Evolutionary conservation across 306 rosid genomes (phyloP), one percentile per base, ranked within the genome.

Genomic region (Benincasa hispida): DNA sequence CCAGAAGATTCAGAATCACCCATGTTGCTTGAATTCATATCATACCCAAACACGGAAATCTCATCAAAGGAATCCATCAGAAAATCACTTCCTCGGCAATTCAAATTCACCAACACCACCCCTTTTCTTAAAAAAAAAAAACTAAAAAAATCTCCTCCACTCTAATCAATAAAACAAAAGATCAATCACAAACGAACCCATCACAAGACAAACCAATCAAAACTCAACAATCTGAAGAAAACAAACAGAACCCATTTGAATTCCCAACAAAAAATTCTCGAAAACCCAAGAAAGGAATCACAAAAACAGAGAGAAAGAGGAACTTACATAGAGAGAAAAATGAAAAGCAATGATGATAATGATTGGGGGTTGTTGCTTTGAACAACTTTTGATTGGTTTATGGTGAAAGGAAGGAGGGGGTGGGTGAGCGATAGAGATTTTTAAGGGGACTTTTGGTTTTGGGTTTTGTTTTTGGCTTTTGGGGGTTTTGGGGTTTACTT

Each of bases 31-130:
- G 89, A 72, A 72, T 78, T 84, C 24, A 91, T 87, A 50, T 86
- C 86, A 83, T 87, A 93, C 56, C 88, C 84, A 82, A 91, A 93
- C 35, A 82, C 81, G 19, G 86, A 74, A 32, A 77, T 72, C 55
- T 81, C 88, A 79, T 75, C 82, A 84, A 88, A 93, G n/a, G 93
- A 82, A 68, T 91, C 92, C 98, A 91, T 91, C 74, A 66, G 63
- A 81, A 76, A n/a, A 15, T 24, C 10, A 47, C 53, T 32, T 37
- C 74, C 25, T 37, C 15, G 15, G 63, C 15, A 58, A 22, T 25
- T 10, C 32, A 59, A 60, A 53, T 27, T 12, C 27, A 10, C 72
- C 24, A 63, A 35, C 13, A 63, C 11, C 19, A 59, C 35, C 79
- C 76, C 41, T 58, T 65, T 32, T 4, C 34, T 30, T 30, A 30